Conservation (phyloP, 2,329 filamentous ascomycete species). For the Talaromyces sp. region DNA sequence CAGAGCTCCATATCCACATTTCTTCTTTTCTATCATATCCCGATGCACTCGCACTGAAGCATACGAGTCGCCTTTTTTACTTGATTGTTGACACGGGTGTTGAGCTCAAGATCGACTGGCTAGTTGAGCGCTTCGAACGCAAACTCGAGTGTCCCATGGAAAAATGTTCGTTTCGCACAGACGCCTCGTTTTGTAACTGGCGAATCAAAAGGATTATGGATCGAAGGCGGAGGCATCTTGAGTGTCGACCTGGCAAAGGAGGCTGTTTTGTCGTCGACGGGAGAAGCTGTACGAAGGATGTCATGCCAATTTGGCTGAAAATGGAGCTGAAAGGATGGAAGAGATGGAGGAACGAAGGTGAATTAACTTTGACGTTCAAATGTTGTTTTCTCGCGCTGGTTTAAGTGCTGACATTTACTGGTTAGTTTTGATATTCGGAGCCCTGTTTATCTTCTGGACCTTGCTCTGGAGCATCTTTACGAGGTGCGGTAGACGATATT, state of each 20-base stretch:
- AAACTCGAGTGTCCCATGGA: slow-evolving; percentile 63
- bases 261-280: slow-evolving; percentile 38
- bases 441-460: slow-evolving; percentile 18
- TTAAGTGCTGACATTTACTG: neutral
- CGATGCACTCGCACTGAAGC: slow-evolving; percentile 66
- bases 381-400: no score
- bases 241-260: slow-evolving; percentile 27
- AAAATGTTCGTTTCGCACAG: slow-evolving; percentile 38
- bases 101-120: slow-evolving; percentile 63
- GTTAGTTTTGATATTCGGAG: slow-evolving; percentile 15
- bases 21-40: slow-evolving; percentile 60
- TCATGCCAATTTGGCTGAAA: slow-evolving; percentile 27
- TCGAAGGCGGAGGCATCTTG: slow-evolving; percentile 35
- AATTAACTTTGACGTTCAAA: slow-evolving; percentile 7
- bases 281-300: slow-evolving; percentile 25
- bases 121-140: slow-evolving; percentile 58
- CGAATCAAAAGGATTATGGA: slow-evolving; percentile 40
- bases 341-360: slow-evolving; percentile 26
- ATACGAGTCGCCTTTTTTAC: slow-evolving; percentile 62
- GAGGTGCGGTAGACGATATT: neutral
- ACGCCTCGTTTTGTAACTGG: slow-evolving; percentile 38
- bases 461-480: neutral
- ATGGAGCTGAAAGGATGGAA: slow-evolving; percentile 12
- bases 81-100: slow-evolving; percentile 62
- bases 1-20: slow-evolving; percentile 65